Evolutionary conservation across 2,329 filamentous ascomycete genomes (phyloP).

Genomic region (Colletotrichum sp.): DNA sequence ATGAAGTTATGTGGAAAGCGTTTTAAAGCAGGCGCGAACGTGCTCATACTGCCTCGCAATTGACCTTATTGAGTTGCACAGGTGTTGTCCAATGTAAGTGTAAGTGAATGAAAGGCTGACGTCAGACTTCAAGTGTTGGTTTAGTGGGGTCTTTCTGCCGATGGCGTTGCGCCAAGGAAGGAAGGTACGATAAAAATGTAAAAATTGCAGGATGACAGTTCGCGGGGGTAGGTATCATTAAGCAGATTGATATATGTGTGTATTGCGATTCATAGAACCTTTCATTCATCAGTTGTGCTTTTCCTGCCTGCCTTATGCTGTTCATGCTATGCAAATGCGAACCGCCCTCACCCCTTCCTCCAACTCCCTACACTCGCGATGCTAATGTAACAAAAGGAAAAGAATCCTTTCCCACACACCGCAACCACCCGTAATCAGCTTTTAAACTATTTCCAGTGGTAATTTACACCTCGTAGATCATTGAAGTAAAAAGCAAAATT

Average conservation of each 20-base stretch:
- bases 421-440: background rate
- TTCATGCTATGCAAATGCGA: background rate
- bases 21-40: background rate
- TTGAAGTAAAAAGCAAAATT: background rate
- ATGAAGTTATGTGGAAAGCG: background rate
- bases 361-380: background rate
- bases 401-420: background rate
- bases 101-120: background rate
- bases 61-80: background rate
- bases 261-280: background rate
- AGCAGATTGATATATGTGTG: background rate
- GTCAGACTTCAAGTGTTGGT: background rate
- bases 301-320: background rate
- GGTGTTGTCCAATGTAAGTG: background rate
- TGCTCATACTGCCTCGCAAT: background rate
- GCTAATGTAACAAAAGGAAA: accelerated
- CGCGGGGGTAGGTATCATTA: accelerated
- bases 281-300: background rate
- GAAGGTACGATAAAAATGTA: background rate
- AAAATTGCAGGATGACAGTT: background rate
- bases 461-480: accelerated
- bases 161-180: background rate
- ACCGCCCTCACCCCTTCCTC: background rate
- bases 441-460: accelerated
- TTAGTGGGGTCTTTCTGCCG: background rate